Evolutionary conservation across 2,329 filamentous ascomycete species (phyloP).

Genomic region (Penicillium sp.): DNA sequence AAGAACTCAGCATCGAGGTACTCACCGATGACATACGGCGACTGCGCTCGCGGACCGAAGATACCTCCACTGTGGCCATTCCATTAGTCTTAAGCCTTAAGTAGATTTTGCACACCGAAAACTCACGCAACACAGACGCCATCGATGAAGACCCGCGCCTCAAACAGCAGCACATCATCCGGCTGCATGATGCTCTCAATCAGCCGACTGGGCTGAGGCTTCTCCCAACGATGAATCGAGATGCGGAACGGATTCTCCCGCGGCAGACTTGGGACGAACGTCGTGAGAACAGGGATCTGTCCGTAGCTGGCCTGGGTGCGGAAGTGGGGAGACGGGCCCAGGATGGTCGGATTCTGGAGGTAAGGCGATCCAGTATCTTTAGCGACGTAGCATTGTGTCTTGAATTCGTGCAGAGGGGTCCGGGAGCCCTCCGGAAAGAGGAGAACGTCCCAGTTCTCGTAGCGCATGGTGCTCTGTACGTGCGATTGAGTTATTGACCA

Average conservation of each 20-base stretch:
- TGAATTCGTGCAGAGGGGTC: slow-evolving; percentile 79
- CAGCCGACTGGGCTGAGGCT: slow-evolving; percentile 61
- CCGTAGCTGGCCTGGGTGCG: slow-evolving; percentile 31
- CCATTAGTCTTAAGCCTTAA: neutral
- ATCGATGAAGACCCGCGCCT: slow-evolving; percentile 69
- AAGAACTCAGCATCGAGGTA: slow-evolving; percentile 6
- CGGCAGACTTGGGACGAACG: slow-evolving; percentile 68
- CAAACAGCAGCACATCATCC: slow-evolving; percentile 61
- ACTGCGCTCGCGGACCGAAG: slow-evolving; percentile 54
- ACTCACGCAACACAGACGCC: slow-evolving; percentile 64
- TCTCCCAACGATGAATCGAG: slow-evolving; percentile 74
- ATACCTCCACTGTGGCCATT: slow-evolving; percentile 53
- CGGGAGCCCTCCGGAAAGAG: slow-evolving; percentile 71
- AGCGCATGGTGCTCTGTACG: slow-evolving; percentile 65
- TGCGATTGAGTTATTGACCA: neutral
- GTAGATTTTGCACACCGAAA: neutral
- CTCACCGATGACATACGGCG: slow-evolving; percentile 58
- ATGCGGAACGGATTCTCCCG: slow-evolving; percentile 65
- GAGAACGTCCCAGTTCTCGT: slow-evolving; percentile 82
- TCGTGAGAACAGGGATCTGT: slow-evolving; percentile 66
- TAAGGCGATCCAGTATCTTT: slow-evolving; percentile 58
- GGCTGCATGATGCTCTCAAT: slow-evolving; percentile 60
- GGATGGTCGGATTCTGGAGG: slow-evolving; percentile 48
- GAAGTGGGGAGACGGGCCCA: slow-evolving; percentile 32
- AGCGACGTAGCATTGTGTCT: slow-evolving; percentile 72